phyloP scores from a whole-genome alignment of 2,329 filamentous ascomycete species.

The Alternaria burnsii region DNA sequence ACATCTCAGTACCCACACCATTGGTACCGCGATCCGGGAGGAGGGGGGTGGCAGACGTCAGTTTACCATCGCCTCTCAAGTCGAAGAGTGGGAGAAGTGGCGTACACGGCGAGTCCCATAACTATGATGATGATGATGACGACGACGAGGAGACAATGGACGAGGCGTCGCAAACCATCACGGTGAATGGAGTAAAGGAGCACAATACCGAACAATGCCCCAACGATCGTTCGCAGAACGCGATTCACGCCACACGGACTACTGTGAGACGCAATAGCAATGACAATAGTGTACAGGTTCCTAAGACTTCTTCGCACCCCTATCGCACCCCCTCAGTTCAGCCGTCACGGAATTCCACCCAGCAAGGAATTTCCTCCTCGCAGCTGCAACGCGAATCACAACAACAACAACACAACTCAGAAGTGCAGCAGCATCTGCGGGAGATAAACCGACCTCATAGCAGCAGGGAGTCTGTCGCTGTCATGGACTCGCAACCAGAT shows the following conservation, averaged over 20 bases:
- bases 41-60: slow-evolving; percentile 27
- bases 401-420: slow-evolving; percentile 24
- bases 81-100: slow-evolving; percentile 5
- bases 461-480: slow-evolving; percentile 50
- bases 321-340: slow-evolving; percentile 35
- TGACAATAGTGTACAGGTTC: slow-evolving; percentile 44
- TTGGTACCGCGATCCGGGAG: slow-evolving; percentile 20
- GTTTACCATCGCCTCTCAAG: slow-evolving; percentile 39
- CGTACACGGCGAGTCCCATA: slow-evolving; percentile 20
- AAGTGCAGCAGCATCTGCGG: slow-evolving; percentile 28
- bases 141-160: slow-evolving; percentile 36
- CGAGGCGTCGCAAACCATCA: slow-evolving; percentile 25
- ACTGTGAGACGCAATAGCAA: slow-evolving; percentile 23
- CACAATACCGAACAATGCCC: slow-evolving; percentile 35
- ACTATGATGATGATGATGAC: slow-evolving; percentile 33
- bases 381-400: slow-evolving; percentile 34
- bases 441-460: slow-evolving; percentile 27
- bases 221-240: slow-evolving; percentile 44
- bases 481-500: slow-evolving; percentile 58
- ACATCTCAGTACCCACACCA: slow-evolving; percentile 38
- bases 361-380: slow-evolving; percentile 27
- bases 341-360: slow-evolving; percentile 27
- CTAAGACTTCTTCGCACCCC: slow-evolving; percentile 50
- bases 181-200: slow-evolving; percentile 21
- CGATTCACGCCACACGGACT: slow-evolving; percentile 24